These are phyloP conservation scores for Stemphylium beticola DNA, from an alignment of 2,329 filamentous ascomycete genomes.

Conservation along the genomic window DNA sequence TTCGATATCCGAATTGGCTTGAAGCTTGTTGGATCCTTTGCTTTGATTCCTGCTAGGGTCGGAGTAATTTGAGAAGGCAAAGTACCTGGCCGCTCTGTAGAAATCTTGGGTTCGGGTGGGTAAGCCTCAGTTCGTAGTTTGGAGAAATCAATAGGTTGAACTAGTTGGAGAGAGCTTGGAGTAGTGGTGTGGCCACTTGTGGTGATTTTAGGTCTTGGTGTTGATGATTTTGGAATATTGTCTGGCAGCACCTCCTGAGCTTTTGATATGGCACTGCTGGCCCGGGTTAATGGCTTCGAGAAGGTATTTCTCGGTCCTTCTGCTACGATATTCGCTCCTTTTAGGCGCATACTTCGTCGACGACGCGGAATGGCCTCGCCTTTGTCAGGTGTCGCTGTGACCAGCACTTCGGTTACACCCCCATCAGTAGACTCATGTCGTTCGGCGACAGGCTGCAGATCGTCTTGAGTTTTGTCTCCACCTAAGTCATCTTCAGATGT, in stretches of 20 bases:
- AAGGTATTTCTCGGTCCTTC: neutral
- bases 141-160: slow-evolving; percentile 27
- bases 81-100: slow-evolving; percentile 18
- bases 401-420: neutral
- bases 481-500: slow-evolving; percentile 2
- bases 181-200: neutral
- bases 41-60: slow-evolving; percentile 34
- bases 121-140: slow-evolving; percentile 31
- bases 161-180: neutral
- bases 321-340: neutral
- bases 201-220: neutral
- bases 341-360: neutral
- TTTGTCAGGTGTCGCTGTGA: neutral
- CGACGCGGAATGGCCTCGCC: neutral
- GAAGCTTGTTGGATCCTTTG: slow-evolving; percentile 40
- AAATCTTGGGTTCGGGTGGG: slow-evolving; percentile 33
- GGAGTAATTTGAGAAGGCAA: slow-evolving; percentile 40
- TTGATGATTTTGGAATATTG: neutral
- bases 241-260: neutral
- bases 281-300: neutral
- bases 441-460: neutral
- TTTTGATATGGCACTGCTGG: neutral
- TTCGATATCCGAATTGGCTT: slow-evolving; percentile 52
- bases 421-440: neutral
- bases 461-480: neutral